Evolutionary conservation across 192 early-diverging fungal genomes (phyloP).

Genomic region (Coemansia sp.): DNA sequence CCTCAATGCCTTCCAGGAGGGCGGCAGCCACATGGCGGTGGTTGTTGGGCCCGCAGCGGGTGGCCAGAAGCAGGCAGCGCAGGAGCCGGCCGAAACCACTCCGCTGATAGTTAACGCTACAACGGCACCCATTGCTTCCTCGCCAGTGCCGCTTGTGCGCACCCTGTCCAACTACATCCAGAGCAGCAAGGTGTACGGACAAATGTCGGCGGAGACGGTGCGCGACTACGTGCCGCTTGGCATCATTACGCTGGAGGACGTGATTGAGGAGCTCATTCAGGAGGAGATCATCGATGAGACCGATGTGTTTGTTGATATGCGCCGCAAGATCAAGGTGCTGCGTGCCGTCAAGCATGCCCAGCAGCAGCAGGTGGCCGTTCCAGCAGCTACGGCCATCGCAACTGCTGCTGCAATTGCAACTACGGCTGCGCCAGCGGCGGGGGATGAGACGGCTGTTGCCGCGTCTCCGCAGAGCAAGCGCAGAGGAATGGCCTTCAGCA

Average conservation of each 20-base stretch:
- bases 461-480: constrained; percentile 13
- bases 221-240: constrained; percentile 58
- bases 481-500: constrained; percentile 22
- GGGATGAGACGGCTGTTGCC: neutral
- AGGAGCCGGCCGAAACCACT: constrained; percentile 10
- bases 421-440: neutral
- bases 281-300: constrained; percentile 82
- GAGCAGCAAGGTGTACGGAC: constrained; percentile 24
- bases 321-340: constrained; percentile 45
- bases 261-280: constrained; percentile 78
- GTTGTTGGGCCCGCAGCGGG: constrained; percentile 36
- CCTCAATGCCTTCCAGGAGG: constrained; percentile 82
- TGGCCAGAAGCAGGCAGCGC: neutral
- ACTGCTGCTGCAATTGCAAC: neutral
- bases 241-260: constrained; percentile 75
- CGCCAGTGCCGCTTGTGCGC: constrained; percentile 33
- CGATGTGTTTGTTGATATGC: constrained; percentile 60
- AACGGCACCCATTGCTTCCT: neutral
- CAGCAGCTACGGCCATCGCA: neutral
- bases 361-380: neutral
- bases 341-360: constrained; percentile 43
- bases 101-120: constrained; percentile 15
- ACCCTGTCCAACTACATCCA: constrained; percentile 41
- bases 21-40: constrained; percentile 74
- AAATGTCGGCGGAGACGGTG: constrained; percentile 43